Conservation (phyloP, 2,329 filamentous ascomycete genomes). For the Waltergamsia citrina region DNA sequence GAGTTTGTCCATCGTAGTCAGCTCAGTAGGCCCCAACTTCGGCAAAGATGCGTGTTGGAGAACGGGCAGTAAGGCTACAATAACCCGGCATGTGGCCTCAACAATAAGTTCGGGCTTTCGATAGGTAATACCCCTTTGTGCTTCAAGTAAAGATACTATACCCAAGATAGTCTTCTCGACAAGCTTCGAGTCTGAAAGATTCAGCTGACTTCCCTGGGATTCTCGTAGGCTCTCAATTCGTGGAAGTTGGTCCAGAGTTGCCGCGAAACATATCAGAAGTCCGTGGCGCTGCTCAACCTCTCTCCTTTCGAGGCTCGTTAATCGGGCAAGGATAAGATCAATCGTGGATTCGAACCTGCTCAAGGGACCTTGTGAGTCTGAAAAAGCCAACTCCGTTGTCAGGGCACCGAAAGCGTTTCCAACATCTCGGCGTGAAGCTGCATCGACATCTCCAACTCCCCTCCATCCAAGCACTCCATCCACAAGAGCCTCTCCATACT, state of each 20-base stretch:
- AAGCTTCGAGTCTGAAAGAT: too few species aligned
- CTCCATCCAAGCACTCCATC: slow-evolving; percentile 73
- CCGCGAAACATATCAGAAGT: slow-evolving; percentile 50
- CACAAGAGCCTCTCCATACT: slow-evolving; percentile 61
- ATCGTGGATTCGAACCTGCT: slow-evolving; percentile 23
- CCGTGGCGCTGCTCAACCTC: slow-evolving; percentile 66
- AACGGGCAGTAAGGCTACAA: slow-evolving; percentile 41
- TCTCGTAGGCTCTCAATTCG: too few species aligned
- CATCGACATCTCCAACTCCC: slow-evolving; percentile 74
- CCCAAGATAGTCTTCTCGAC: slow-evolving; percentile 16
- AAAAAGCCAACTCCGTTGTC: slow-evolving; percentile 26
- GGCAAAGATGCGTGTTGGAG: slow-evolving; percentile 26
- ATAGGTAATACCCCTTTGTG: slow-evolving; percentile 31
- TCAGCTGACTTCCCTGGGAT: too few species aligned
- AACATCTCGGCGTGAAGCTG: slow-evolving; percentile 61
- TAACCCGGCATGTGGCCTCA: slow-evolving; percentile 49
- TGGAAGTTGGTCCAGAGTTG: slow-evolving; percentile 41
- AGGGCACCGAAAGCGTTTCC: slow-evolving; percentile 60
- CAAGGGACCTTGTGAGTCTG: slow-evolving; percentile 8
- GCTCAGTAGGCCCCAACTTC: not conserved
- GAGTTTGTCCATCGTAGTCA: slow-evolving; percentile 6
- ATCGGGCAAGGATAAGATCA: slow-evolving; percentile 28
- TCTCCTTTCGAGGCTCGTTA: slow-evolving; percentile 36
- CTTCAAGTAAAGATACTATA: slow-evolving; percentile 24
- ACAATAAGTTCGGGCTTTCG: slow-evolving; percentile 56